Percentiles rank a stretch among this genome's conserved stretches.
Evolutionary conservation across 768 basidiomycete genomes (phyloP).

Genomic region (Trametes cinnabarina): DNA sequence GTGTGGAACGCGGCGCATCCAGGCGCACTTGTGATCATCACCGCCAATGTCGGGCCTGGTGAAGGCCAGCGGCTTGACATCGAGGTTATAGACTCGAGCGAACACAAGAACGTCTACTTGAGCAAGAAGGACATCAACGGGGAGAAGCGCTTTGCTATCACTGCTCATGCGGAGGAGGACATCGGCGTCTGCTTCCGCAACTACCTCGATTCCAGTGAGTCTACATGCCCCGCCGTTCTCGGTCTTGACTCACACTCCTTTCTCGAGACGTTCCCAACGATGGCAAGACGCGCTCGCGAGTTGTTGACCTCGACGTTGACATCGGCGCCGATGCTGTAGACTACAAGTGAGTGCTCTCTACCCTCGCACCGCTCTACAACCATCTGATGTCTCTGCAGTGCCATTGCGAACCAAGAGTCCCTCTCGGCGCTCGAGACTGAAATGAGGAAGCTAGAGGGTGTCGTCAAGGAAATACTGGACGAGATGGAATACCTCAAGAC

Average conservation of each 20-base stretch:
- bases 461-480: slow-evolving; percentile 92
- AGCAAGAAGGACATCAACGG: slow-evolving; percentile 84
- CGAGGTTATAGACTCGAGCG: slow-evolving; percentile 88
- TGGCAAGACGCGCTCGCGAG: slow-evolving; percentile 51
- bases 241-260: not conserved
- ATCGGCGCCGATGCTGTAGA: slow-evolving; percentile 98
- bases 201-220: slow-evolving; percentile 67
- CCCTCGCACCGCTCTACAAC: not conserved
- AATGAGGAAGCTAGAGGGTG: slow-evolving; percentile 95
- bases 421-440: slow-evolving; percentile 94
- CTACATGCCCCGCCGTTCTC: not conserved
- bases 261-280: slow-evolving; percentile 47
- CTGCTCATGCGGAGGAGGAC: slow-evolving; percentile 90
- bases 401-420: slow-evolving; percentile 98
- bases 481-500: slow-evolving; percentile 89
- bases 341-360: slow-evolving; percentile 74
- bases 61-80: slow-evolving; percentile 83
- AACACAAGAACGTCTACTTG: slow-evolving; percentile 84
- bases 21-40: slow-evolving; percentile 91
- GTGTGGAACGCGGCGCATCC: slow-evolving; percentile 93
- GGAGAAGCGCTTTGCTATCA: slow-evolving; percentile 91
- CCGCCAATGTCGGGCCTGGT: slow-evolving; percentile 84
- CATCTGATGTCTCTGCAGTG: slow-evolving; percentile 46
- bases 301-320: slow-evolving; percentile 92
- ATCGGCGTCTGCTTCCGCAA: slow-evolving; percentile 96